These are phyloP conservation scores for Miscanthus sacchariflorus DNA, from an alignment of 202 grass and related monocot genomes.

Conservation along the genomic window DNA sequence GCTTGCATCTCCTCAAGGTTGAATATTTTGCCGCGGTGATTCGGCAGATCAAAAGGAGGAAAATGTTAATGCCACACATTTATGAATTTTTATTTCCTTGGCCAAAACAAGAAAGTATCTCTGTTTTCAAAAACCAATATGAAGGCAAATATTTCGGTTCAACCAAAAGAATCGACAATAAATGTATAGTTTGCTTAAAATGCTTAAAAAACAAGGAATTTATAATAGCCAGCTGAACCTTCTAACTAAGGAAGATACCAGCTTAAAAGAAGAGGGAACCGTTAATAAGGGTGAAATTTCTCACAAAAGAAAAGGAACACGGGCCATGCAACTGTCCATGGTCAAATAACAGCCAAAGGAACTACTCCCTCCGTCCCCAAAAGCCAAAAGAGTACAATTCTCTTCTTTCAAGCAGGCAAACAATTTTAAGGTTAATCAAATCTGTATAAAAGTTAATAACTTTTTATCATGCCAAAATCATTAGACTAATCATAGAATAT, in stretches of 20 bases:
- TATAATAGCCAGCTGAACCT: too few species aligned
- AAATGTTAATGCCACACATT: neutral
- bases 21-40: neutral
- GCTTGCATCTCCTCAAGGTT: neutral
- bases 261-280: neutral
- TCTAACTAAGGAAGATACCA: too few species aligned
- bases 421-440: neutral
- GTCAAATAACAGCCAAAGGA: neutral
- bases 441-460: neutral
- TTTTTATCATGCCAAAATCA: neutral
- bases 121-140: neutral
- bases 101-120: conserved; percentile 9
- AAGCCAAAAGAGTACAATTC: neutral
- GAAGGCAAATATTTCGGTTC: neutral
- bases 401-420: neutral
- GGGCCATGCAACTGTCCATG: neutral
- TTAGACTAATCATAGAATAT: neutral
- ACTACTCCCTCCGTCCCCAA: neutral
- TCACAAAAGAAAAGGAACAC: neutral
- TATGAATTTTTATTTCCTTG: neutral
- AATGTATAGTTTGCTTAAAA: too few species aligned
- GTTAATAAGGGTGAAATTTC: neutral
- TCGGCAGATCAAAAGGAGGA: neutral
- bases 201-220: too few species aligned
- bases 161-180: neutral